These are phyloP conservation scores for Stemphylium lycopersici DNA, from an alignment of 2,329 filamentous ascomycete genomes.

Conservation along the genomic window DNA sequence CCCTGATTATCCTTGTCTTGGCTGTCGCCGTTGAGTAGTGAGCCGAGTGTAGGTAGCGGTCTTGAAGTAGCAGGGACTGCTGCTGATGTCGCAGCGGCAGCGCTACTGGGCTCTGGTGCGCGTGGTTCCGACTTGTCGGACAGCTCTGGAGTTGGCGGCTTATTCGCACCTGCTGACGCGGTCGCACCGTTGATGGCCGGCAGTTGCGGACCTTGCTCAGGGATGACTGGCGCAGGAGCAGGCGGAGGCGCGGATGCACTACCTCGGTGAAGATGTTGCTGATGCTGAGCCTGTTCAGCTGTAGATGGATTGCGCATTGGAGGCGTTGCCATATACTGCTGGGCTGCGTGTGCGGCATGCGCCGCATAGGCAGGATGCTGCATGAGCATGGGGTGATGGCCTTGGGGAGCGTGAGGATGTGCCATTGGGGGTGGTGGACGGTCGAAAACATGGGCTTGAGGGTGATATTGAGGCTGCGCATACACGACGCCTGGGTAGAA, in stretches of 20 bases:
- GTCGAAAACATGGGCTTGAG: conserved; percentile 34
- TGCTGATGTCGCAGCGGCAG: conserved; percentile 15
- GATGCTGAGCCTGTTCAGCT: conserved; percentile 49
- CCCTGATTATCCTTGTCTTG: conserved; percentile 38
- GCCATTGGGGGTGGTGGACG: conserved; percentile 49
- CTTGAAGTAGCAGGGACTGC: conserved; percentile 30
- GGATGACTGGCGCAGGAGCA: conserved; percentile 25
- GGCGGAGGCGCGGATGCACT: conserved; percentile 27
- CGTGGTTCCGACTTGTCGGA: conserved; percentile 51
- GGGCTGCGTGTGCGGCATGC: conserved; percentile 39
- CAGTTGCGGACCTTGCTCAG: conserved; percentile 45
- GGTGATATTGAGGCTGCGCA: conserved; percentile 37
- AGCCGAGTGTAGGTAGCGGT: conserved; percentile 55
- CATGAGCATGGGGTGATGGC: conserved; percentile 36
- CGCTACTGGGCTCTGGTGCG: conserved; percentile 46
- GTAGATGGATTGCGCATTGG: conserved; percentile 51
- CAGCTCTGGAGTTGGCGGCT: conserved; percentile 39
- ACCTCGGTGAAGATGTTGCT: conserved; percentile 39
- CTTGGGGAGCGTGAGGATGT: conserved; percentile 48
- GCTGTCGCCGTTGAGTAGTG: conserved; percentile 42
- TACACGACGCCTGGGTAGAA: conserved; percentile 44
- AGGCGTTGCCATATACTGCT: conserved; percentile 45
- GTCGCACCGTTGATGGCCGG: conserved; percentile 43
- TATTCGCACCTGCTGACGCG: conserved; percentile 28
- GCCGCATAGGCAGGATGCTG: conserved; percentile 36